Percentiles rank a stretch among this genome's conserved stretches.
These are phyloP conservation scores for Eimeria praecox DNA, from an alignment of 169 alveolate genomes.

Conservation along the genomic window DNA sequence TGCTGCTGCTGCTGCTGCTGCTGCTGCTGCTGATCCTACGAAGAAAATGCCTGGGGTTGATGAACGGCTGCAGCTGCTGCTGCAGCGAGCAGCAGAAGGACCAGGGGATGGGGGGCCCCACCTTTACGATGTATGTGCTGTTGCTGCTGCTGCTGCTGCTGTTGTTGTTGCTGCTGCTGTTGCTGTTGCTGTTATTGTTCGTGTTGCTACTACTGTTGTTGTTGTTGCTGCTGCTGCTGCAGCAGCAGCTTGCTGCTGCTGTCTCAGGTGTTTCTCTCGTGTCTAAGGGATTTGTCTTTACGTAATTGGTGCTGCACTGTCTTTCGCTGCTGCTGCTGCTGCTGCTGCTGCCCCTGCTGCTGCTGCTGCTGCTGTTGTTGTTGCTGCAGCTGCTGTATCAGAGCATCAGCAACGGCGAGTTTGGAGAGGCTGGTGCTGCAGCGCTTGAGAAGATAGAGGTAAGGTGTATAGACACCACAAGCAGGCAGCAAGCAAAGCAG, in stretches of 20 bases:
- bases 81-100: conserved; percentile 38
- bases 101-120: conserved; percentile 45
- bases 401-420: conserved; percentile 16
- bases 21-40: not conserved
- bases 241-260: too few species aligned
- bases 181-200: too few species aligned
- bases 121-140: too few species aligned
- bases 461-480: not conserved
- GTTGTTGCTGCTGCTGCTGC: too few species aligned
- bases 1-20: conserved; percentile 10
- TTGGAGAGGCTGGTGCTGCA: conserved; percentile 9
- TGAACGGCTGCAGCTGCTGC: not conserved
- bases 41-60: not conserved
- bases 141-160: too few species aligned
- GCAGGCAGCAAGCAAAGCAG: not conserved
- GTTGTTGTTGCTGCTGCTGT: too few species aligned
- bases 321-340: not conserved
- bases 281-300: not conserved
- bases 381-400: conserved; percentile 35
- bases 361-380: conserved; percentile 22
- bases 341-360: not conserved
- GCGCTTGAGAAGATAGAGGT: conserved; percentile 1
- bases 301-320: not conserved
- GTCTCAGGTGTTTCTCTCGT: not conserved
- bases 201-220: too few species aligned